Evolutionary conservation across 192 early-diverging fungal species (phyloP).

Genomic region (Backusella liffmaniae): DNA sequence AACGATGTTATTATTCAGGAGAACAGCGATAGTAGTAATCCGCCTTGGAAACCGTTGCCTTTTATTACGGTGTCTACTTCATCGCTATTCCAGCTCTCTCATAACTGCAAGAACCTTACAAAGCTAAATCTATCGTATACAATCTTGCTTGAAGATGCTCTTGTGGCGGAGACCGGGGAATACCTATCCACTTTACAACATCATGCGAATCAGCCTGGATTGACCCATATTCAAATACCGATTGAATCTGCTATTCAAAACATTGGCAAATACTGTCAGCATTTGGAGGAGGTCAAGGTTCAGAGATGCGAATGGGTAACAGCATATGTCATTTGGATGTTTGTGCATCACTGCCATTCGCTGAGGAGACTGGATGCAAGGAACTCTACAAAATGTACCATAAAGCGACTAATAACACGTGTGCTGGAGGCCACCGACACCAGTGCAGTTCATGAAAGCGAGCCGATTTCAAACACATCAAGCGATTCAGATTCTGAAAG

Average conservation of each 20-base stretch:
- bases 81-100: constrained; percentile 43
- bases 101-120: constrained; percentile 35
- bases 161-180: constrained; percentile 46
- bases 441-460: background rate
- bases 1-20: background rate
- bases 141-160: constrained; percentile 32
- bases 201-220: constrained; percentile 40
- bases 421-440: constrained; percentile 25
- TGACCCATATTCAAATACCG: constrained; percentile 40
- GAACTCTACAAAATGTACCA: constrained; percentile 34
- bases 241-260: constrained; percentile 33
- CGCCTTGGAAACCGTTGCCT: constrained; percentile 5
- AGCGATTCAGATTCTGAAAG: background rate
- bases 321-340: constrained; percentile 33
- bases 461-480: background rate
- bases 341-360: constrained; percentile 24
- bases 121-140: constrained; percentile 39
- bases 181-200: constrained; percentile 44
- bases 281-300: constrained; percentile 31
- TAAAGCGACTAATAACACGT: constrained; percentile 20
- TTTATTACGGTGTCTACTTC: constrained; percentile 44
- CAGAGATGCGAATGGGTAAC: constrained; percentile 49
- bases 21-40: background rate
- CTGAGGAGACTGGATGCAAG: constrained; percentile 42
- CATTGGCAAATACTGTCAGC: constrained; percentile 38